Conservation (phyloP, 352 stramenopile genomes). For the Salisapilia sapeloensis region DNA sequence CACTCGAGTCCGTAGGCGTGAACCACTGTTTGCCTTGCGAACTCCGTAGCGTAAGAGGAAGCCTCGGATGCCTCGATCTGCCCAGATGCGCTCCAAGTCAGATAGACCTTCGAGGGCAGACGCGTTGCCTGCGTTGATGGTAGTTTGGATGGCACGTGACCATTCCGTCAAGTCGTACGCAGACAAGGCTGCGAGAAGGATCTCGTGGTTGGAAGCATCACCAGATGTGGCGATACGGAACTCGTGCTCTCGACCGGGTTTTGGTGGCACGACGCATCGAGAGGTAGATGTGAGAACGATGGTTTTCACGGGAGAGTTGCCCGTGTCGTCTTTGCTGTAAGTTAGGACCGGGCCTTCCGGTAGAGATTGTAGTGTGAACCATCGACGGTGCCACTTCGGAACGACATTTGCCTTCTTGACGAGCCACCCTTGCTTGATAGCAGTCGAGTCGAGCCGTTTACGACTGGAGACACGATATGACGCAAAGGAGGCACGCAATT, state of each 20-base stretch:
- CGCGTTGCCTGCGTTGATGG: constrained; percentile 69
- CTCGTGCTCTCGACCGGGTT: constrained; percentile 42
- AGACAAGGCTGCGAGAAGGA: constrained; percentile 33
- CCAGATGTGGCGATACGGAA: constrained; percentile 67
- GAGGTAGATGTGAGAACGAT: constrained; percentile 68
- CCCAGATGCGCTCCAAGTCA: constrained; percentile 63
- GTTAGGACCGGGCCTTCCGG: constrained; percentile 58
- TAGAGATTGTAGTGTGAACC: constrained; percentile 52
- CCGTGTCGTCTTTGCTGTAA: constrained; percentile 50
- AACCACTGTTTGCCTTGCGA: constrained; percentile 58
- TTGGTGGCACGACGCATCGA: constrained; percentile 36
- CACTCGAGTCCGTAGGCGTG: constrained; percentile 69
- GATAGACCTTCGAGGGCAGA: constrained; percentile 47
- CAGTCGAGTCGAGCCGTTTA: constrained; percentile 19
- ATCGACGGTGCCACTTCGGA: constrained; percentile 61
- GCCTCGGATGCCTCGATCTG: constrained; percentile 57
- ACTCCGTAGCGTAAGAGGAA: constrained; percentile 74
- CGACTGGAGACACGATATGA: constrained; percentile 55
- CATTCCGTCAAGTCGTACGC: constrained; percentile 74
- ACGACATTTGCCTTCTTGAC: constrained; percentile 63
- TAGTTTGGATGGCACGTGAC: constrained; percentile 60
- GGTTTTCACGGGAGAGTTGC: constrained; percentile 28
- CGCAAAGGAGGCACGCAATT: too few species aligned
- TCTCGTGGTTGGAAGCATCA: constrained; percentile 47
- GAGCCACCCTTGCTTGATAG: constrained; percentile 61